Conservation (phyloP, 495 filamentous ascomycete species). For the Xylaria sp. region DNA sequence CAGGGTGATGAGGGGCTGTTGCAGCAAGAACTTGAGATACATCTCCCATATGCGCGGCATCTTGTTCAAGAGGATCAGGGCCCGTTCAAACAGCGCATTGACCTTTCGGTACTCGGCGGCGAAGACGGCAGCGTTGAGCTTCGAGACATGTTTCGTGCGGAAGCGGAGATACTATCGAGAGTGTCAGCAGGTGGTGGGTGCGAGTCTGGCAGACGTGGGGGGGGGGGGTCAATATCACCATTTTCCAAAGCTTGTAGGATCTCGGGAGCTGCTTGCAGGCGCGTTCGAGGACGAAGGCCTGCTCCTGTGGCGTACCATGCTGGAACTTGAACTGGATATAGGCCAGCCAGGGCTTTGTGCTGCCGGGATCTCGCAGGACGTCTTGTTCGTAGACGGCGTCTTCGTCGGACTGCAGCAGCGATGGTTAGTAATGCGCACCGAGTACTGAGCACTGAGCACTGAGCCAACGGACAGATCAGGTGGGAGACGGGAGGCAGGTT, state of each 20-base stretch:
- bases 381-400: slow-evolving; percentile 97
- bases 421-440: slow-evolving; percentile 23
- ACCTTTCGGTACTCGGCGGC: slow-evolving; percentile 88
- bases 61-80: slow-evolving; percentile 94
- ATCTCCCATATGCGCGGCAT: slow-evolving; percentile 99
- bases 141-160: slow-evolving; percentile 79
- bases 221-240: slow-evolving; percentile 58
- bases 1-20: slow-evolving; percentile 90
- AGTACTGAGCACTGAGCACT: too few relatives aligned
- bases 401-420: slow-evolving; percentile 68
- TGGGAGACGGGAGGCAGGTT: not conserved
- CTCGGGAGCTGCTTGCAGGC: slow-evolving; percentile 88
- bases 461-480: too few relatives aligned
- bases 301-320: slow-evolving; percentile 85
- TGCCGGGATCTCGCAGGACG: slow-evolving; percentile 82
- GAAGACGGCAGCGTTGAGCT: slow-evolving; percentile 83
- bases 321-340: slow-evolving; percentile 93
- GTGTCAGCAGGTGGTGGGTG: slow-evolving; percentile 37
- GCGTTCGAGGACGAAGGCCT: slow-evolving; percentile 93
- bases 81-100: slow-evolving; percentile 93
- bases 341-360: slow-evolving; percentile 92
- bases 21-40: slow-evolving; percentile 89
- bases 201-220: not conserved
- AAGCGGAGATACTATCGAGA: slow-evolving; percentile 79
- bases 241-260: slow-evolving; percentile 99